Percentiles rank a stretch among this genome's conserved stretches.
phyloP scores from a whole-genome alignment of 768 basidiomycete genomes.

The Phallus indusiatus region DNA sequence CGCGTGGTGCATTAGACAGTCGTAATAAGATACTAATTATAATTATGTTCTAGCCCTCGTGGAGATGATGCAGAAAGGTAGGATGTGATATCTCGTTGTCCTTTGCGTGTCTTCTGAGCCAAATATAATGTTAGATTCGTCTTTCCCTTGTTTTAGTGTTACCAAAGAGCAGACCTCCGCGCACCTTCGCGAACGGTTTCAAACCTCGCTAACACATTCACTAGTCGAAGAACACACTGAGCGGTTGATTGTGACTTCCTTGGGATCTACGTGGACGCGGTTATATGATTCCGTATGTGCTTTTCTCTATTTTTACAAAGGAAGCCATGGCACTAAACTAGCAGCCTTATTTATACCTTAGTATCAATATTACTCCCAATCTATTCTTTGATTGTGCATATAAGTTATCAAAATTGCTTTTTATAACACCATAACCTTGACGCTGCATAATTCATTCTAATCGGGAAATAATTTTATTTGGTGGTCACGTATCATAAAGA shows the following conservation, averaged over 20 bases:
- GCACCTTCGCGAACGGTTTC: slow-evolving; percentile 87
- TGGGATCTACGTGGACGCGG: slow-evolving; percentile 91
- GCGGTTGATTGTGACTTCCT: slow-evolving; percentile 76
- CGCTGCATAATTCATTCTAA: background rate
- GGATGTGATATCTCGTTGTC: slow-evolving; percentile 3
- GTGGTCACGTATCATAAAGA: background rate
- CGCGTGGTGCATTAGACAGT: slow-evolving; percentile 13
- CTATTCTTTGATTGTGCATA: slow-evolving; percentile 49
- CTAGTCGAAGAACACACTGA: slow-evolving; percentile 87
- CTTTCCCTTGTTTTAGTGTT: slow-evolving; percentile 81
- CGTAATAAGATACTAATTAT: background rate
- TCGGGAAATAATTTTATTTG: background rate
- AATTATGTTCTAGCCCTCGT: slow-evolving; percentile 49
- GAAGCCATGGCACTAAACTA: background rate
- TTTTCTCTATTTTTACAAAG: background rate
- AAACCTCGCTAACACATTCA: slow-evolving; percentile 77
- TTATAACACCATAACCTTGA: background rate
- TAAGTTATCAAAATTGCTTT: background rate
- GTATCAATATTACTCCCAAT: slow-evolving; percentile 95
- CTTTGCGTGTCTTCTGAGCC: slow-evolving; percentile 9
- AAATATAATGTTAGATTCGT: slow-evolving; percentile 54
- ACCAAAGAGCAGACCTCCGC: slow-evolving; percentile 87
- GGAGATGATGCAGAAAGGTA: slow-evolving; percentile 96
- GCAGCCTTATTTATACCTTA: slow-evolving; percentile 22
- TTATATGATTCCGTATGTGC: slow-evolving; percentile 83